A percentile compares a stretch with the other conserved stretches of the same genome.
These are phyloP conservation scores for Tetrahymena thermophila DNA, from an alignment of 73 alveolate species.

Conservation along the genomic window DNA sequence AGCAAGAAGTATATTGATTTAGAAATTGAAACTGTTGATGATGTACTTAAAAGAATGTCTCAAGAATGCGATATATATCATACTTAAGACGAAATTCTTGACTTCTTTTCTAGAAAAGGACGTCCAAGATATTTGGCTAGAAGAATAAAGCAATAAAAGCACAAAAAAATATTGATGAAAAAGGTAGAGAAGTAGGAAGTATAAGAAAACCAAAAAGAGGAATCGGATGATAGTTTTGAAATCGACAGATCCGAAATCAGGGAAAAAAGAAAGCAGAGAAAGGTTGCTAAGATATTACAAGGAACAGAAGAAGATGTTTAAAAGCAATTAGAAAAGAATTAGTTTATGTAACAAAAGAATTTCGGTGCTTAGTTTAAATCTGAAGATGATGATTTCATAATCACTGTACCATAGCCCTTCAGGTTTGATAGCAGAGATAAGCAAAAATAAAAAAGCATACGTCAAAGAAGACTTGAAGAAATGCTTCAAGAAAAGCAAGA, in stretches of 20 bases:
- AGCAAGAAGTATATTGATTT: not conserved
- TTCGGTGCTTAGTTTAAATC: not conserved
- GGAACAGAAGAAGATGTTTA: not conserved
- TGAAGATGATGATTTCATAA: not conserved
- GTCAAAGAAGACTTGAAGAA: not conserved
- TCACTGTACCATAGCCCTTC: slow-evolving; percentile 31
- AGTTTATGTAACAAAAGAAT: not conserved
- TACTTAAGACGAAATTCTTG: not conserved
- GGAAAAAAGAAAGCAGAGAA: not conserved
- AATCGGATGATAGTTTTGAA: not conserved
- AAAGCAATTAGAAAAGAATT: not conserved
- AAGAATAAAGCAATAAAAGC: not conserved
- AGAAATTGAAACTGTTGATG: not conserved
- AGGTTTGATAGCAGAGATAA: slow-evolving; percentile 51
- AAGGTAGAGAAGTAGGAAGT: not conserved
- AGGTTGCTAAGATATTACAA: not conserved
- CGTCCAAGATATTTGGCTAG: not conserved
- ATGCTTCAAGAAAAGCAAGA: not conserved
- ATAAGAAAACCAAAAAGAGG: not conserved
- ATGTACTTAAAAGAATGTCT: not conserved
- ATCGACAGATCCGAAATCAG: not conserved
- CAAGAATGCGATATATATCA: not conserved
- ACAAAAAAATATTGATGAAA: not conserved
- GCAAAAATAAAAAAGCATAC: not conserved
- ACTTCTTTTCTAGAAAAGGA: not conserved